Conservation (phyloP, 345 rosid genomes). For the Balakata baccata region DNA sequence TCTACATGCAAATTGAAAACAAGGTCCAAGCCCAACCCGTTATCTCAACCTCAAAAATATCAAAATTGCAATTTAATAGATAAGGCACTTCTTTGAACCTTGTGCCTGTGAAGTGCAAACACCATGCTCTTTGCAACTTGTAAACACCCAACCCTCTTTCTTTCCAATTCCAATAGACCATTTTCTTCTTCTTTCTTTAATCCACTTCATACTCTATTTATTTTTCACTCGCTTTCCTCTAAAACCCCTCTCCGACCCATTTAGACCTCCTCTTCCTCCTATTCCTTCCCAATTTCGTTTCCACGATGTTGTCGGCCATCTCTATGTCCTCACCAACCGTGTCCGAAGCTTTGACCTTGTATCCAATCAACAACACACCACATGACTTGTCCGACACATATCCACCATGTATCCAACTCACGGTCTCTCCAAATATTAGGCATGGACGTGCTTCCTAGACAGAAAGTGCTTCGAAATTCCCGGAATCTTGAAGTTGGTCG, state of each 20-base stretch:
- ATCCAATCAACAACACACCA: too few species aligned
- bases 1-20: not conserved
- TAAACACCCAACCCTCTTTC: conserved; percentile 10
- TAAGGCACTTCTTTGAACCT: conserved; percentile 5
- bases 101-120: not conserved
- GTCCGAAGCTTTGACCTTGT: too few species aligned
- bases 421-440: too few species aligned
- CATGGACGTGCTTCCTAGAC: too few species aligned
- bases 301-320: conserved; percentile 57
- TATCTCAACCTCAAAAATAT: not conserved
- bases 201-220: conserved; percentile 9
- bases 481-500: too few species aligned
- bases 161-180: not conserved
- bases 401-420: too few species aligned
- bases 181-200: conserved; percentile 16
- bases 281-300: conserved; percentile 58
- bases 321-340: conserved; percentile 71
- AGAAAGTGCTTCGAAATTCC: too few species aligned
- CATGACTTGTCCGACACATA: too few species aligned
- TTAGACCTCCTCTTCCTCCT: conserved; percentile 87
- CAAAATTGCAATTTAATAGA: not conserved
- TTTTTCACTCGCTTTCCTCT: not conserved
- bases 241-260: conserved; percentile 35
- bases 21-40: not conserved
- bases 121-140: conserved; percentile 16